phyloP scores from a whole-genome alignment of 495 filamentous ascomycete species.

The Baudoinia panamericana region DNA sequence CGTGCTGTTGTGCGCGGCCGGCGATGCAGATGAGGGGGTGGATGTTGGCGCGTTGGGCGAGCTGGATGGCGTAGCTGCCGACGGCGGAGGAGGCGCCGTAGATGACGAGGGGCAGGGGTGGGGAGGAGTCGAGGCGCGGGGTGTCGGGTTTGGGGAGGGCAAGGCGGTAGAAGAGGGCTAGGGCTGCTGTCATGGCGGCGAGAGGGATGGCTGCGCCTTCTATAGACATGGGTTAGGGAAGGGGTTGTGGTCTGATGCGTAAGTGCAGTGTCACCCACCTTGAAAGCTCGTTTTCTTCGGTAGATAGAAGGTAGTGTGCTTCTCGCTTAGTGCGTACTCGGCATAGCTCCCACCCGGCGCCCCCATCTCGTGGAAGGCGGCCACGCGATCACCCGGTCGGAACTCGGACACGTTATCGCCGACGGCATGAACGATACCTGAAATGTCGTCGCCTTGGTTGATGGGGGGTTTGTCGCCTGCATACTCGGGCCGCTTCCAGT shows the following conservation, averaged over 20 bases:
- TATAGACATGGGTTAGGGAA: constrained; percentile 21
- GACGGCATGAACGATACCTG: constrained; percentile 49
- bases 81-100: constrained; percentile 59
- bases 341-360: constrained; percentile 48
- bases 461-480: constrained; percentile 9
- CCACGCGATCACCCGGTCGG: constrained; percentile 55
- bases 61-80: constrained; percentile 54
- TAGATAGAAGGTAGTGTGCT: constrained; percentile 57
- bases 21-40: constrained; percentile 61
- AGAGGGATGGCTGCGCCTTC: constrained; percentile 62
- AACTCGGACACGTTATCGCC: constrained; percentile 50
- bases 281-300: constrained; percentile 53
- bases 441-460: constrained; percentile 63
- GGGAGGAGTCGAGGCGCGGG: constrained; percentile 15
- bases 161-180: constrained; percentile 48
- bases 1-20: constrained; percentile 42
- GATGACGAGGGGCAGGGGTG: constrained; percentile 42
- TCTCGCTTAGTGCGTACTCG: constrained; percentile 56
- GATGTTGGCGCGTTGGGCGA: constrained; percentile 55
- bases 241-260: no score
- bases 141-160: constrained; percentile 53
- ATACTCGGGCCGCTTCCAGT: constrained; percentile 35
- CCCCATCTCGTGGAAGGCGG: constrained; percentile 52
- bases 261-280: constrained; percentile 30
- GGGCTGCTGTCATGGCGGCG: constrained; percentile 60